Base-by-base conservation (phyloP, 2,329 filamentous ascomycete genomes). In the Alternaria tenuissima region DNA sequence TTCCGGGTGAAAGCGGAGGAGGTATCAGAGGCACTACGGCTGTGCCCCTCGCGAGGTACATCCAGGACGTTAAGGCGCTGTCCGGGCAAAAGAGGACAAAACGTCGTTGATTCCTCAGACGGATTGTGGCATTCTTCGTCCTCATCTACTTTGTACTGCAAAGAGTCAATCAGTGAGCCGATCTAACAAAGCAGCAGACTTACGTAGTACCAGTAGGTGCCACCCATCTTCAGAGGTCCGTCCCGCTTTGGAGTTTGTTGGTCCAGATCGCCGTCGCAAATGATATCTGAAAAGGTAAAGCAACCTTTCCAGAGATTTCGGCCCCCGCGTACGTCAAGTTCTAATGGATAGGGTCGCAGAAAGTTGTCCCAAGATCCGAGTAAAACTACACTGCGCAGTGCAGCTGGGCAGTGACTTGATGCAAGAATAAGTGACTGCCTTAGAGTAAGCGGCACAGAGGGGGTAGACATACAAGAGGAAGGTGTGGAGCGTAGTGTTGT, bases 301-400 rank as follows among this genome's bases (percentile, higher is more conserved):
- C 93, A 96, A 43, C 93, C 94, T 73, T 89, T 89, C 93, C 93
- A 97, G 78, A 92, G 88, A 64, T 89, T 88, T 59, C 84, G 84
- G 67, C 92, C 91, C 69, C 91, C 88, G 75, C 91, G 88, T 65
- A 81, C 82, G 80, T 98, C 94, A 70, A 89, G 87, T 76, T 94
- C 88, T 89, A 98, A 93, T 46, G 83, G 83, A 82, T 97, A 94
- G 51, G 88, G 83, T 73, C 86, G 88, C 62, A 85, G 84, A 80
- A 97, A 97, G 82, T 97, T 97, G 82, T 97, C 94, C 94, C 94
- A 98, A 65, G 93, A 97, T 64, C 94, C 94, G 70, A 95, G 85
- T 46, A 97, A 85, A 74, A 91, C 88, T 67, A 97, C 91, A 44
- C 89, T 90, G 64, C 85, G 84, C 64, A 88, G 85, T 52, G 86